Conservation (phyloP, 805 yeast species). For the Starmerella geochares region DNA sequence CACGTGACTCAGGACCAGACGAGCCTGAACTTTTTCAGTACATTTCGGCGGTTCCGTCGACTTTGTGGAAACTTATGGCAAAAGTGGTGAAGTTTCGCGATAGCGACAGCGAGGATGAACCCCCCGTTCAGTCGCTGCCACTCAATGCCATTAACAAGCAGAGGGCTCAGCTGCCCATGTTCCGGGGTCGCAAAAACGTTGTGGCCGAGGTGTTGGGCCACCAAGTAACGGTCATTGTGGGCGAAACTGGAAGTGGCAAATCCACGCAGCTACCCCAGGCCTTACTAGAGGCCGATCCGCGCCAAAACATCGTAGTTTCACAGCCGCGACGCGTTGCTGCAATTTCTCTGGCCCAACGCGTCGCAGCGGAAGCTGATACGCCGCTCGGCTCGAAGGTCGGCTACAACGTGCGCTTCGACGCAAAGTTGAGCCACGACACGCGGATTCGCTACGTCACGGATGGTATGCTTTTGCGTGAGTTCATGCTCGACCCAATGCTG, state of each 20-base stretch:
- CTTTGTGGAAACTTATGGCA: constrained; percentile 6
- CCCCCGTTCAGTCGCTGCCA: not conserved
- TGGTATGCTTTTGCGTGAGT: constrained; percentile 91
- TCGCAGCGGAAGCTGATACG: constrained; percentile 77
- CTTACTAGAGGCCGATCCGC: constrained; percentile 39
- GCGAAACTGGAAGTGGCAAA: constrained; percentile 97
- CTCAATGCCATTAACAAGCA: constrained; percentile 9
- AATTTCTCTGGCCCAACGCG: constrained; percentile 83
- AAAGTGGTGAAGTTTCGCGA: constrained; percentile 10
- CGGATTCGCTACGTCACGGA: constrained; percentile 80
- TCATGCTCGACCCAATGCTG: constrained; percentile 62
- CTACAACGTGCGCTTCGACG: constrained; percentile 84
- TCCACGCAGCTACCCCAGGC: constrained; percentile 96
- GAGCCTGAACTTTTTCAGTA: not conserved
- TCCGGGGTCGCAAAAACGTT: constrained; percentile 55
- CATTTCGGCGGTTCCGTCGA: not conserved
- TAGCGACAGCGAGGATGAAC: constrained; percentile 5
- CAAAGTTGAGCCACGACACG: constrained; percentile 49
- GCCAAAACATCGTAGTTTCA: constrained; percentile 70
- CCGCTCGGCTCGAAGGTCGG: constrained; percentile 74
- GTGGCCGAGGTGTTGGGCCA: constrained; percentile 44
- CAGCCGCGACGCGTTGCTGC: constrained; percentile 99
- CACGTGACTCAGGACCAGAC: constrained; percentile 1
- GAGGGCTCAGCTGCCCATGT: constrained; percentile 51
- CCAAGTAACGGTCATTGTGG: constrained; percentile 72